phyloP scores from a whole-genome alignment of 176 grass and related monocot genomes.

The Neostapfia colusana region DNA sequence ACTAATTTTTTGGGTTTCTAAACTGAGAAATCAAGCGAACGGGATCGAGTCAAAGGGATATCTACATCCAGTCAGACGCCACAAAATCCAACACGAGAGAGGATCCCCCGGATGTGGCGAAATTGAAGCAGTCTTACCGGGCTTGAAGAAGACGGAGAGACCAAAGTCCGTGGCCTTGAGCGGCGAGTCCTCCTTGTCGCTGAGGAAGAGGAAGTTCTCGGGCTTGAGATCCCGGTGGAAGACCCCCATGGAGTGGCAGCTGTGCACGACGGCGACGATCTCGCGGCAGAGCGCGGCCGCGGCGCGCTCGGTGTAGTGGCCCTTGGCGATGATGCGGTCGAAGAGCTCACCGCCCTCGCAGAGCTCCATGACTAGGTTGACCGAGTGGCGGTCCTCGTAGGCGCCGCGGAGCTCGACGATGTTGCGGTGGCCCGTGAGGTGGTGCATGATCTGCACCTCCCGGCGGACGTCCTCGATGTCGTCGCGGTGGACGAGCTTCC shows the following conservation, averaged over 20 bases:
- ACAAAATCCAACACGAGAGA: not conserved
- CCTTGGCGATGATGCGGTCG: not conserved
- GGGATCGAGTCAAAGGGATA: slow-evolving; percentile 26
- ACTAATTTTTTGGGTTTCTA: slow-evolving; percentile 7
- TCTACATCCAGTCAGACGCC: slow-evolving; percentile 31
- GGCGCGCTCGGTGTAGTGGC: not conserved
- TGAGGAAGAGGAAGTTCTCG: slow-evolving; percentile 46
- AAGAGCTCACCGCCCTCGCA: slow-evolving; percentile 92
- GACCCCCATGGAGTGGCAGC: slow-evolving; percentile 51
- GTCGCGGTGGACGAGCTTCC: slow-evolving; percentile 52
- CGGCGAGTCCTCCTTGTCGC: slow-evolving; percentile 60
- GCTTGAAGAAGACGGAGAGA: slow-evolving; percentile 91
- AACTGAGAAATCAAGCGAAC: not conserved
- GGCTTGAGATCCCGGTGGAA: slow-evolving; percentile 57
- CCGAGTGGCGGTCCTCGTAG: slow-evolving; percentile 86
- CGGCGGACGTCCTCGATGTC: slow-evolving; percentile 77
- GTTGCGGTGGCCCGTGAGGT: slow-evolving; percentile 91
- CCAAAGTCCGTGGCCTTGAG: slow-evolving; percentile 96
- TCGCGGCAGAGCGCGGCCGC: not conserved
- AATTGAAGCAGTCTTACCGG: slow-evolving; percentile 38
- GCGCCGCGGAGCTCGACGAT: slow-evolving; percentile 89
- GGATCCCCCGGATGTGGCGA: not conserved
- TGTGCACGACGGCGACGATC: not conserved
- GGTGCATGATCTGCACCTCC: slow-evolving; percentile 98
- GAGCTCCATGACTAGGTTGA: slow-evolving; percentile 96